A percentile compares a stretch with the other conserved stretches of the same genome.
These are phyloP conservation scores for Paecilomyces formosus DNA, from an alignment of 2,329 filamentous ascomycete species.

Conservation along the genomic window DNA sequence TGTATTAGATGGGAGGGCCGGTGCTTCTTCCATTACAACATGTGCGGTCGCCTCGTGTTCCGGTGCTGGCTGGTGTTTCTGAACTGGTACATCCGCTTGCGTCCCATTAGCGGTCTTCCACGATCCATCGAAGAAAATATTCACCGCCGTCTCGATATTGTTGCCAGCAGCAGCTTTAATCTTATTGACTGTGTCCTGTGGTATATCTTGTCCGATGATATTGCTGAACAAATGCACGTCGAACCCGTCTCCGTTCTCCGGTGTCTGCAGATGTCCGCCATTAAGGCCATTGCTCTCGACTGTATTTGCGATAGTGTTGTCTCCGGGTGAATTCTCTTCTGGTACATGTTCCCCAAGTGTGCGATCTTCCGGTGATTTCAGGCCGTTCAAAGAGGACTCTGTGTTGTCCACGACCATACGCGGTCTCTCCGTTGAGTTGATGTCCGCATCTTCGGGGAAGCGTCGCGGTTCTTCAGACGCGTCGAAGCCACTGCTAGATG, in stretches of 20 bases:
- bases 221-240: conserved; percentile 49
- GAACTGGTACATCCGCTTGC: conserved; percentile 6
- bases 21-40: not conserved
- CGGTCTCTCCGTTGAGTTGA: conserved; percentile 2
- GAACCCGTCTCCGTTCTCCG: conserved; percentile 35
- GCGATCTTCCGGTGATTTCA: not conserved
- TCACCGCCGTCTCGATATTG: conserved; percentile 54
- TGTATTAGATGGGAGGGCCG: conserved; percentile 4
- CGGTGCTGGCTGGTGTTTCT: conserved; percentile 5
- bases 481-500: conserved; percentile 8
- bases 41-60: not conserved
- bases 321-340: too few relatives aligned
- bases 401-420: not conserved
- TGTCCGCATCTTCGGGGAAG: not conserved
- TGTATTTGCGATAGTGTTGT: not conserved
- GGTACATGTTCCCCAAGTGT: not conserved
- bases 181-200: conserved; percentile 36
- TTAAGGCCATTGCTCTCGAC: not conserved
- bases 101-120: conserved; percentile 38
- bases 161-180: conserved; percentile 44
- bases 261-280: not conserved
- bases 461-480: not conserved
- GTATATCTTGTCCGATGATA: conserved; percentile 50
- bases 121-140: conserved; percentile 58
- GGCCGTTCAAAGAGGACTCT: not conserved